A percentile compares a stretch with the other conserved stretches of the same genome.
These are phyloP conservation scores for Stagonosporopsis vannaccii DNA, from an alignment of 2,329 filamentous ascomycete genomes.

Conservation along the genomic window DNA sequence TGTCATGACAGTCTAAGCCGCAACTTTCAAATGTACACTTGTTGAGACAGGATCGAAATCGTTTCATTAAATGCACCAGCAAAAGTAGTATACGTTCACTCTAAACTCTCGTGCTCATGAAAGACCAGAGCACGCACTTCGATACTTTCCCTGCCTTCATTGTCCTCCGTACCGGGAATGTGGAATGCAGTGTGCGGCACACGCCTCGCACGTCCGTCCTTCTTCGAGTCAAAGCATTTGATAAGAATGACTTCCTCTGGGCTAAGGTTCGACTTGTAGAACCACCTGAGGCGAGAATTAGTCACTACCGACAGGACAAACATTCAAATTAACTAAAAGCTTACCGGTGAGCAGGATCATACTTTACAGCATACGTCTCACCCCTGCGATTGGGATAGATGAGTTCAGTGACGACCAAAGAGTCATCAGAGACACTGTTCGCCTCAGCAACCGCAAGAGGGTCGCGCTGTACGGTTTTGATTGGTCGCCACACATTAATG, in stretches of 20 bases:
- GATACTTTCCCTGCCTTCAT: constrained; percentile 43
- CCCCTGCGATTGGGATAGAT: constrained; percentile 42
- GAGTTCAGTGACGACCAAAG: constrained; percentile 35
- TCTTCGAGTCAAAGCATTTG: constrained; percentile 48
- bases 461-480: constrained; percentile 42
- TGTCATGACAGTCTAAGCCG: no score
- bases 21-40: no score
- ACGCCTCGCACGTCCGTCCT: constrained; percentile 43
- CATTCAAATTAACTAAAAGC: background rate
- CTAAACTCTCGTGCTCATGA: constrained; percentile 39
- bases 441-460: constrained; percentile 44
- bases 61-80: background rate
- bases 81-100: constrained; percentile 14
- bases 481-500: constrained; percentile 49
- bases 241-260: constrained; percentile 45
- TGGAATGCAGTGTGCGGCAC: constrained; percentile 47
- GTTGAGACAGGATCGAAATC: no score
- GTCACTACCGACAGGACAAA: background rate
- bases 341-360: constrained; percentile 36
- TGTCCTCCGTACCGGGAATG: constrained; percentile 35
- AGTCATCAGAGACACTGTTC: constrained; percentile 36
- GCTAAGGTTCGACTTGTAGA: constrained; percentile 37
- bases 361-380: constrained; percentile 39
- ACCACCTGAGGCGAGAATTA: constrained; percentile 33
- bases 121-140: constrained; percentile 47